A percentile compares a stretch with the other conserved stretches of the same genome.
phyloP scores from a whole-genome alignment of 495 filamentous ascomycete genomes.

The Monascus purpureus region DNA sequence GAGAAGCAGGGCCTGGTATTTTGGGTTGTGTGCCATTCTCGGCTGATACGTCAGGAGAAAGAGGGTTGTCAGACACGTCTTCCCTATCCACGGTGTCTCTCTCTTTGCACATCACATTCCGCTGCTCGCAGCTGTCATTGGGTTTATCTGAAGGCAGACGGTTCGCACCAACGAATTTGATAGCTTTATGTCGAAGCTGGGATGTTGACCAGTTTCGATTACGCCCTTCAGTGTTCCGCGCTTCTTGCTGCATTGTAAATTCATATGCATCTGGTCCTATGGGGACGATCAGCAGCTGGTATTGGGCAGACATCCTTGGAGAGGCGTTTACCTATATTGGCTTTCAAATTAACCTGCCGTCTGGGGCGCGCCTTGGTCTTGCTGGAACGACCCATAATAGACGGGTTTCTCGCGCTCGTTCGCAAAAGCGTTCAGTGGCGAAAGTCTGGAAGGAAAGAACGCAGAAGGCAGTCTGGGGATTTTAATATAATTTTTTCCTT shows the following conservation, averaged over 20 bases:
- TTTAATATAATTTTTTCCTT: too few relatives aligned
- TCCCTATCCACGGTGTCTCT: not conserved
- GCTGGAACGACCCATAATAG: conserved; percentile 5
- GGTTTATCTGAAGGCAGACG: conserved; percentile 32
- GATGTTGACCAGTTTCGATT: conserved; percentile 16
- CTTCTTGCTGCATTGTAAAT: conserved; percentile 62
- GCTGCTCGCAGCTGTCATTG: conserved; percentile 5
- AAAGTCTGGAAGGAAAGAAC: too few relatives aligned
- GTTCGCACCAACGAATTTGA: conserved; percentile 65
- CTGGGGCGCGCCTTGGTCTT: conserved; percentile 6
- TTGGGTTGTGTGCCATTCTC: conserved; percentile 7
- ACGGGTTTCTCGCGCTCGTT: too few relatives aligned
- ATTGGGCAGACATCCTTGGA: too few relatives aligned
- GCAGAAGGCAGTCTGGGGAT: too few relatives aligned
- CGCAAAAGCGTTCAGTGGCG: too few relatives aligned
- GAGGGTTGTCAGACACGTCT: not conserved
- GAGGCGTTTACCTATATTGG: not conserved
- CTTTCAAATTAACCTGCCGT: not conserved
- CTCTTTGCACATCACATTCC: conserved; percentile 2
- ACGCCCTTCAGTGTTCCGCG: conserved; percentile 57
- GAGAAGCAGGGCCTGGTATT: conserved; percentile 6
- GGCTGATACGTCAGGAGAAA: conserved; percentile 13
- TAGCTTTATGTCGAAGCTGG: conserved; percentile 40
- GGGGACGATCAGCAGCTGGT: conserved; percentile 1
- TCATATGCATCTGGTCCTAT: conserved; percentile 8